phyloP scores from a whole-genome alignment of 768 basidiomycete genomes.

The Tylopilus vinaceipallidus region DNA sequence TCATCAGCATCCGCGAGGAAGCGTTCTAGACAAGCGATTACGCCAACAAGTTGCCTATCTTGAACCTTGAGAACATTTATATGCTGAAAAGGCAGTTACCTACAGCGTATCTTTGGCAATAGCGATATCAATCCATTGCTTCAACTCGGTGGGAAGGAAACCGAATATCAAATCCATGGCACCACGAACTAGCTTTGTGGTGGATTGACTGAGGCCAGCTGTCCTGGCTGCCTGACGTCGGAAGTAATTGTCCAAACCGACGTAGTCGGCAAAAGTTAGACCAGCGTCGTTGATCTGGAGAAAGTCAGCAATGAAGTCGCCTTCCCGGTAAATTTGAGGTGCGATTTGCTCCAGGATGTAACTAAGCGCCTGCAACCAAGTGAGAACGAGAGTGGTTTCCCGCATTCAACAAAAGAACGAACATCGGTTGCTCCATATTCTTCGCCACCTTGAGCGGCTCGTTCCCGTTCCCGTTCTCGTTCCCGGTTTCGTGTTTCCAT shows the following conservation, averaged over 20 bases:
- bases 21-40: conserved; percentile 75
- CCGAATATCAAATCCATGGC: conserved; percentile 96
- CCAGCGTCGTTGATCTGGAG: conserved; percentile 86
- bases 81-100: conserved; percentile 1
- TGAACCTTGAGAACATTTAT: conserved; percentile 1
- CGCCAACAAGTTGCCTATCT: conserved; percentile 78
- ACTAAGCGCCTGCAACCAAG: conserved; percentile 58
- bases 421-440: conserved; percentile 75
- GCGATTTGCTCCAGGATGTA: conserved; percentile 74
- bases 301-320: conserved; percentile 88
- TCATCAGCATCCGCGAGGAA: conserved; percentile 78
- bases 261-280: conserved; percentile 93
- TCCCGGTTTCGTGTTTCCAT: conserved; percentile 48
- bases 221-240: conserved; percentile 83
- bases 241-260: conserved; percentile 92
- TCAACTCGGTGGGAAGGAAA: conserved; percentile 81
- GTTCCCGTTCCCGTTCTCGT: conserved; percentile 53
- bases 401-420: conserved; percentile 11
- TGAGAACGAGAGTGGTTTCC: not conserved
- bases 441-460: conserved; percentile 53
- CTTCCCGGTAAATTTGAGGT: conserved; percentile 75
- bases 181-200: conserved; percentile 76
- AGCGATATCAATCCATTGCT: conserved; percentile 80
- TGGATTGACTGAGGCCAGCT: conserved; percentile 62
- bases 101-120: conserved; percentile 77